A percentile compares a stretch with the other conserved stretches of the same genome.
Conservation (phyloP, 805 yeast genomes). For the Spathaspora boniae region DNA sequence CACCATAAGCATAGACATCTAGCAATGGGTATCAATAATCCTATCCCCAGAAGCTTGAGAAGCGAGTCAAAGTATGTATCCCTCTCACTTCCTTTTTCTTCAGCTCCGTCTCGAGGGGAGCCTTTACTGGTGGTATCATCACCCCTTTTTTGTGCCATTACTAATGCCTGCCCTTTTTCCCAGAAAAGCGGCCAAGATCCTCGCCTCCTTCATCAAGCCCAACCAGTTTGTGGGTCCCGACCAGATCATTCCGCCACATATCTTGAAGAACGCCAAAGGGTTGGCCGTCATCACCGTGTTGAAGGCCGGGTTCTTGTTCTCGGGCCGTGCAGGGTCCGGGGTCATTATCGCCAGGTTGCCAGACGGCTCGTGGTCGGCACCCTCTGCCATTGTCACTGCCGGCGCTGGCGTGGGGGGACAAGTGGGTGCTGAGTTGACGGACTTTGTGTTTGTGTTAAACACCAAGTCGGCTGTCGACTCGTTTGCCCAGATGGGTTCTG, state of each 20-base stretch:
- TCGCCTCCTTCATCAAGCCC: conserved; percentile 88
- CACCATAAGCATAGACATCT: no score
- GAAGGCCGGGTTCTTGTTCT: conserved; percentile 93
- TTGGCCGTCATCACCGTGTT: conserved; percentile 89
- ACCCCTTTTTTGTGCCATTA: not conserved
- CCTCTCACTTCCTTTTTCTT: conserved; percentile 2
- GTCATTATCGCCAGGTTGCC: conserved; percentile 90
- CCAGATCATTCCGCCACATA: conserved; percentile 82
- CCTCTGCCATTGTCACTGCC: conserved; percentile 90
- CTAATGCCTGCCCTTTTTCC: conserved; percentile 13
- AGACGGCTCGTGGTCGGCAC: conserved; percentile 97
- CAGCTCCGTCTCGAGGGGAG: not conserved
- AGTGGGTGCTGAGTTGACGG: conserved; percentile 94
- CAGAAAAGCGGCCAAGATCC: conserved; percentile 89
- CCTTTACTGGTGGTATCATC: not conserved
- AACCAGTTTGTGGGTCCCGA: conserved; percentile 91
- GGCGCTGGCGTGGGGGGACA: conserved; percentile 99
- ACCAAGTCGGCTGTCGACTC: conserved; percentile 85
- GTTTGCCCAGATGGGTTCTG: conserved; percentile 90
- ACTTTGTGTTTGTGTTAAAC: conserved; percentile 90
- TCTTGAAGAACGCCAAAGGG: conserved; percentile 87
- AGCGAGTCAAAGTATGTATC: conserved; percentile 79
- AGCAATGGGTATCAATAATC: conserved; percentile 71
- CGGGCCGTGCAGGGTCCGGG: conserved; percentile 98
- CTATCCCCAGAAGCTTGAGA: conserved; percentile 85